Percentiles rank a stretch among this genome's conserved stretches.
Conservation (phyloP, 1,139 yeast species). For the Hansenula lynferdii region DNA sequence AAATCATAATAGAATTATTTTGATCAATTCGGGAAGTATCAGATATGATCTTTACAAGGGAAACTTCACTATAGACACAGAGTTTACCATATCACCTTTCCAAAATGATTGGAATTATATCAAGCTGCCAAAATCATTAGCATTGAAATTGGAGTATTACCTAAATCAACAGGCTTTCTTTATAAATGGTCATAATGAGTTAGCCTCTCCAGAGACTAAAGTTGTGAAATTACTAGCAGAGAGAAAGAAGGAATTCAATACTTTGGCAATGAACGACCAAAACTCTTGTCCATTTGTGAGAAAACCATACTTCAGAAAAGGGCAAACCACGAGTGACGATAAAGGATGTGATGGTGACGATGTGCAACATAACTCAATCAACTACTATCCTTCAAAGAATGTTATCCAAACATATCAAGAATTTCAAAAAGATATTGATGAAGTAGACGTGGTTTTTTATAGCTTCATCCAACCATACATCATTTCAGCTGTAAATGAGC, state of each 20-base stretch:
- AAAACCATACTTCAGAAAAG: constrained; percentile 31
- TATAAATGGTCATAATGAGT: constrained; percentile 1
- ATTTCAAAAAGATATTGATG: constrained; percentile 23
- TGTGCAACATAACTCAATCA: constrained; percentile 65
- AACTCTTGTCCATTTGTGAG: constrained; percentile 24
- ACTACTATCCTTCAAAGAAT: constrained; percentile 63
- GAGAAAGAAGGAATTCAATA: background rate
- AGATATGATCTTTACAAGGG: constrained; percentile 89
- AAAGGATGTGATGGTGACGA: constrained; percentile 87
- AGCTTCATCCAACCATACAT: constrained; percentile 68
- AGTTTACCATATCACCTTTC: constrained; percentile 84
- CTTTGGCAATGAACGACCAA: background rate
- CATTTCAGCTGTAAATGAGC: constrained; percentile 45
- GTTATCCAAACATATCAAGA: constrained; percentile 51
- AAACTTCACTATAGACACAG: constrained; percentile 74
- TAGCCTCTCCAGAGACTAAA: constrained; percentile 18
- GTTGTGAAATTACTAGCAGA: too few species aligned
- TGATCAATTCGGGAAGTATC: constrained; percentile 84
- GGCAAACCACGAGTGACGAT: constrained; percentile 82
- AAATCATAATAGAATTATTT: constrained; percentile 47
- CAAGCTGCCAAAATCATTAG: constrained; percentile 26
- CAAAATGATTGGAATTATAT: constrained; percentile 62
- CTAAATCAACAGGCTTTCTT: constrained; percentile 24
- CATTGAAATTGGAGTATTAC: constrained; percentile 23
- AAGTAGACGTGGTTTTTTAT: constrained; percentile 65